A percentile compares a stretch with the other conserved stretches of the same genome.
These are phyloP conservation scores for Plectosphaerella plurivora DNA, from an alignment of 2,329 filamentous ascomycete species.

Conservation along the genomic window DNA sequence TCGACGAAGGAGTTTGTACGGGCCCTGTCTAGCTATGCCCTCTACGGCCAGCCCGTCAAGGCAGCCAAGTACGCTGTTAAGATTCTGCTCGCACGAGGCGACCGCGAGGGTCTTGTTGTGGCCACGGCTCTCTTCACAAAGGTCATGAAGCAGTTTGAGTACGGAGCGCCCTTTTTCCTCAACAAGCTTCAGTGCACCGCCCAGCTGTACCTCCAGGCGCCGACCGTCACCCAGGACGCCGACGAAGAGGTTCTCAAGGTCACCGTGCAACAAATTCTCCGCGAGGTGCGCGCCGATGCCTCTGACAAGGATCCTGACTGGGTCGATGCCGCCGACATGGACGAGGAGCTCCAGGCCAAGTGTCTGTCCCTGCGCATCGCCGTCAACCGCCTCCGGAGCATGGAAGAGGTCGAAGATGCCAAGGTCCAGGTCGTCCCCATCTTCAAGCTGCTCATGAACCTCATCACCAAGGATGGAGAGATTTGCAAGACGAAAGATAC, in stretches of 20 bases:
- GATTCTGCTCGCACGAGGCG: constrained; percentile 72
- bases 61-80: constrained; percentile 92
- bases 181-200: constrained; percentile 67
- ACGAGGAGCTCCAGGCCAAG: constrained; percentile 81
- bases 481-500: constrained; percentile 72
- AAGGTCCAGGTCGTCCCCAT: constrained; percentile 62
- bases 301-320: constrained; percentile 56
- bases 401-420: constrained; percentile 43
- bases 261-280: constrained; percentile 68
- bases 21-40: constrained; percentile 76
- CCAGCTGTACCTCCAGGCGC: constrained; percentile 71
- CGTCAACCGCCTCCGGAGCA: constrained; percentile 75
- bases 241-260: constrained; percentile 77
- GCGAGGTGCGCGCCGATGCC: constrained; percentile 62
- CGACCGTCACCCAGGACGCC: constrained; percentile 66
- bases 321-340: constrained; percentile 63
- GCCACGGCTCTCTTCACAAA: constrained; percentile 78
- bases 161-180: constrained; percentile 70
- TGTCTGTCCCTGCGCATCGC: constrained; percentile 78
- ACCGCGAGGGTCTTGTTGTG: constrained; percentile 76
- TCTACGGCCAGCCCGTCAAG: constrained; percentile 74
- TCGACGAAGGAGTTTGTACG: constrained; percentile 76
- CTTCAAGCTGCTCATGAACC: constrained; percentile 72
- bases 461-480: constrained; percentile 75
- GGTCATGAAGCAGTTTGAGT: constrained; percentile 69